These are phyloP conservation scores for Mycena floridula DNA, from an alignment of 768 basidiomycete species.

Conservation along the genomic window DNA sequence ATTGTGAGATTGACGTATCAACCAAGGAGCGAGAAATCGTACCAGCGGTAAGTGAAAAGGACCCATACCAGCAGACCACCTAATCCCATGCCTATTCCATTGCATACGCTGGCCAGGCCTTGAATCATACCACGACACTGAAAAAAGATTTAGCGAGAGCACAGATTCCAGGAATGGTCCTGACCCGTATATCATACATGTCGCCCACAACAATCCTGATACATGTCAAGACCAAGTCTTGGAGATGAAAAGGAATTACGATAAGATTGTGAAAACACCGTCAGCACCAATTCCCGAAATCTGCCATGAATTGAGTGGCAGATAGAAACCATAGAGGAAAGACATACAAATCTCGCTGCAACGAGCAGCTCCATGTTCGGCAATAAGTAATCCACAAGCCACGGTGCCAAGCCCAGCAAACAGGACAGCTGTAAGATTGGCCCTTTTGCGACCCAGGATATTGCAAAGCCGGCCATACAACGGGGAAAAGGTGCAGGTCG, in stretches of 20 bases:
- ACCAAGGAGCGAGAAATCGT: slow-evolving; percentile 59
- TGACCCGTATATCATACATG: slow-evolving; percentile 71
- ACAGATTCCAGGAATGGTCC: too few relatives aligned
- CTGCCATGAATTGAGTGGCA: slow-evolving; percentile 25
- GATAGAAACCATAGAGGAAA: background rate
- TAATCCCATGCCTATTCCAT: slow-evolving; percentile 72
- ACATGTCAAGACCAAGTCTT: background rate
- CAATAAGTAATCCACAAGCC: slow-evolving; percentile 64
- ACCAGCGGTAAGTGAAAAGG: slow-evolving; percentile 73
- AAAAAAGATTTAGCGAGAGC: background rate
- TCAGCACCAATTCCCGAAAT: slow-evolving; percentile 76
- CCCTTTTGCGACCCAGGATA: slow-evolving; percentile 65
- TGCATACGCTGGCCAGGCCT: slow-evolving; percentile 68
- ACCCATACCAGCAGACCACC: slow-evolving; percentile 82
- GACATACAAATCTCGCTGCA: slow-evolving; percentile 62
- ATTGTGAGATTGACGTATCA: slow-evolving; percentile 9
- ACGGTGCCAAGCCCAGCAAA: slow-evolving; percentile 61
- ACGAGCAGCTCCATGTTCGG: slow-evolving; percentile 68
- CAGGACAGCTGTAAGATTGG: slow-evolving; percentile 58
- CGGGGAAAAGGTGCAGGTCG: slow-evolving; percentile 78
- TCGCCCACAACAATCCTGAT: slow-evolving; percentile 69
- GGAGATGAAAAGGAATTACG: slow-evolving; percentile 34
- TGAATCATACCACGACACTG: slow-evolving; percentile 70
- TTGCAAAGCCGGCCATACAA: slow-evolving; percentile 78
- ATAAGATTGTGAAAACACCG: slow-evolving; percentile 63